phyloP scores from a whole-genome alignment of 139 green algal species.

The Tetradesmus obliquus region DNA sequence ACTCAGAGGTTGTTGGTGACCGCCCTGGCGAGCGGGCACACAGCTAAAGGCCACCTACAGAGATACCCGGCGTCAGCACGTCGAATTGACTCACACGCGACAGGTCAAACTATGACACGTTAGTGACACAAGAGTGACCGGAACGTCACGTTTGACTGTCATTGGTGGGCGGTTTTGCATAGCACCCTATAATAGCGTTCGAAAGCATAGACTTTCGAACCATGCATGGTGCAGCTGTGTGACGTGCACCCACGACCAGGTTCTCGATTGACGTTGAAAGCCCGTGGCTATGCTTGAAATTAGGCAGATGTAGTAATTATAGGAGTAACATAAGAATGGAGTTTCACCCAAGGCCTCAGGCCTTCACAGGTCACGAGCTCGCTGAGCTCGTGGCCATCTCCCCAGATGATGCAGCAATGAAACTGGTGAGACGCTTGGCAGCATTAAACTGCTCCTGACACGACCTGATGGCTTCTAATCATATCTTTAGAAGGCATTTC shows the following conservation, averaged over 20 bases:
- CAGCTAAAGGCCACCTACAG: no score
- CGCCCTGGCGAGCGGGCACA: no score
- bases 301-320: not conserved
- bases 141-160: not conserved
- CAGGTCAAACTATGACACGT: not conserved
- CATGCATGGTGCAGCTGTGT: not conserved
- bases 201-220: not conserved
- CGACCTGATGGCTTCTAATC: no score
- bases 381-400: constrained; percentile 44
- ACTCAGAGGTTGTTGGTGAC: not conserved
- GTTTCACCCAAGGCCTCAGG: constrained; percentile 32
- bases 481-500: not conserved
- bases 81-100: no score
- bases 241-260: not conserved
- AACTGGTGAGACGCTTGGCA: constrained; percentile 14
- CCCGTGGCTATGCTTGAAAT: not conserved
- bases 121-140: not conserved
- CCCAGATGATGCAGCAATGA: constrained; percentile 45
- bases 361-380: constrained; percentile 37
- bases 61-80: no score
- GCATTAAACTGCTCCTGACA: not conserved
- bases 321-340: constrained; percentile 18
- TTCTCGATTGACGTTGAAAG: not conserved
- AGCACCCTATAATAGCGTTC: no score
- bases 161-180: not conserved